phyloP scores from a whole-genome alignment of 441 rosid species.

The Euphorbia celastroides region DNA sequence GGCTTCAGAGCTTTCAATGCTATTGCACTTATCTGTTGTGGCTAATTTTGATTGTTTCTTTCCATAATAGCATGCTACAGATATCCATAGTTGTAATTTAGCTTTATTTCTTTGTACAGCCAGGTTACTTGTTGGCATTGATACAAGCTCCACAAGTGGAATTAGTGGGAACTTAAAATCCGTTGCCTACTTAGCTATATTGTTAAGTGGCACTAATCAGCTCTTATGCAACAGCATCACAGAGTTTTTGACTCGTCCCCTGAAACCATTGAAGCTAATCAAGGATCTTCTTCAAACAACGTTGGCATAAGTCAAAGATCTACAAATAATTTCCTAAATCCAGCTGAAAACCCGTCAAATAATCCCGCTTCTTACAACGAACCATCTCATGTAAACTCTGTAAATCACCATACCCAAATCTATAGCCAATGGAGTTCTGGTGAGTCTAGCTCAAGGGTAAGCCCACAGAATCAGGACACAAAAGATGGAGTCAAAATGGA shows the following conservation, averaged over 20 bases:
- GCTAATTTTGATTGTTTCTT: not conserved
- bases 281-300: conserved; percentile 35
- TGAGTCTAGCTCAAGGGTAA: conserved; percentile 53
- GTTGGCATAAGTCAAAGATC: conserved; percentile 33
- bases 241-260: conserved; percentile 41
- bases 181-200: no score
- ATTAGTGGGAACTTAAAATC: no score
- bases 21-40: not conserved
- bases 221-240: conserved; percentile 58
- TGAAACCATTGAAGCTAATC: conserved; percentile 44
- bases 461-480: conserved; percentile 35
- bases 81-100: not conserved
- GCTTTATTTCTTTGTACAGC: not conserved
- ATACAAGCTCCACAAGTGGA: no score
- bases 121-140: no score
- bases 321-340: conserved; percentile 37
- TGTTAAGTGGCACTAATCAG: conserved; percentile 25
- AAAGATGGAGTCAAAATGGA: conserved; percentile 46
- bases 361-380: conserved; percentile 34
- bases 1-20: not conserved
- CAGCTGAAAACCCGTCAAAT: conserved; percentile 40
- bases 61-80: not conserved
- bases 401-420: conserved; percentile 33
- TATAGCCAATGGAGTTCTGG: conserved; percentile 56
- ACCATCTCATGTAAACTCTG: conserved; percentile 30